These are phyloP conservation scores for Kitagawia praeruptora DNA, from an alignment of 129 eudicot genomes.

Conservation along the genomic window DNA sequence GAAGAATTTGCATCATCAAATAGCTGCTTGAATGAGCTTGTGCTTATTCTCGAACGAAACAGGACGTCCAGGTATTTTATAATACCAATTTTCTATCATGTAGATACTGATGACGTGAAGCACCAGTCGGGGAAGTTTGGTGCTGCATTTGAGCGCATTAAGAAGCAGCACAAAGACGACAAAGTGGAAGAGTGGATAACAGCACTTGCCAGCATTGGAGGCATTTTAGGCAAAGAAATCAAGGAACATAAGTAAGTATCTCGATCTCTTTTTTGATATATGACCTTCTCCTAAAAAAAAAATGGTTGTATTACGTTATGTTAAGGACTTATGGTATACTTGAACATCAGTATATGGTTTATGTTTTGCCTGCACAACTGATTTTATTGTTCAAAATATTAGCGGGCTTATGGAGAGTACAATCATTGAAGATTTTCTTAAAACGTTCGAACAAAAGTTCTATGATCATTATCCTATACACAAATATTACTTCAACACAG, in stretches of 20 bases:
- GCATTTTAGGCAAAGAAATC: neutral
- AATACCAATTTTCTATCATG: neutral
- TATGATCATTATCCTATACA: no score
- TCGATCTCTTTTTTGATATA: no score
- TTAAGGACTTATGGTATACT: no score
- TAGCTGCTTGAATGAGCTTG: neutral
- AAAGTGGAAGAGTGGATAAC: neutral
- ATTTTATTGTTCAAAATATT: no score
- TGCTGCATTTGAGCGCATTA: neutral
- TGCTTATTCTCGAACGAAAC: neutral
- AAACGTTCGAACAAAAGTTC: no score
- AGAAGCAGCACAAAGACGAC: neutral
- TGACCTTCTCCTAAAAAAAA: no score
- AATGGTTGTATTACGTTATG: no score
- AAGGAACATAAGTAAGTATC: neutral
- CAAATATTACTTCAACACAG: no score
- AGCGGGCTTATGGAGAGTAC: no score
- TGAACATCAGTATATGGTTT: no score
- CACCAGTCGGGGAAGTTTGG: neutral
- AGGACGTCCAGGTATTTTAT: neutral
- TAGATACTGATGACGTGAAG: neutral
- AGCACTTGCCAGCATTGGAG: neutral
- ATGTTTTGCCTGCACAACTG: no score
- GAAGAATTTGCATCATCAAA: neutral
- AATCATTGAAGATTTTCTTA: no score